phyloP scores from a whole-genome alignment of 495 filamentous ascomycete species.

The Hypomontagnella submonticulosa region DNA sequence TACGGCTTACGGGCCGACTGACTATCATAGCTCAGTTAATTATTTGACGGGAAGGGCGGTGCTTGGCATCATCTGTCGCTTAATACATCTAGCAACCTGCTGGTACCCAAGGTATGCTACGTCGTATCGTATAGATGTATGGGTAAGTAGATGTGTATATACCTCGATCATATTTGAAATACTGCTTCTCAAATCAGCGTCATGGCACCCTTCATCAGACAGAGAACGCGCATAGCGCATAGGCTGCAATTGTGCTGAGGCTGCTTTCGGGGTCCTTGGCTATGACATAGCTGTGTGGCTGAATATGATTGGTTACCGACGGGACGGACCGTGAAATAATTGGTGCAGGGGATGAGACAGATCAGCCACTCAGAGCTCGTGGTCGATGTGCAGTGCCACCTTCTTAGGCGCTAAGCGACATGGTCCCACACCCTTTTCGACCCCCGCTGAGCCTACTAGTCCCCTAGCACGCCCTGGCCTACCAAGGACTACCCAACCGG shows the following conservation, averaged over 20 bases:
- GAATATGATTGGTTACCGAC: constrained; percentile 42
- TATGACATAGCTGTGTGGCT: constrained; percentile 34
- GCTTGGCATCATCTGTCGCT: constrained; percentile 26
- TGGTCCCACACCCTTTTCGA: constrained; percentile 24
- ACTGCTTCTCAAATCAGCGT: constrained; percentile 25
- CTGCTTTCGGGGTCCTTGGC: constrained; percentile 21
- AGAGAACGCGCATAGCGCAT: constrained; percentile 22
- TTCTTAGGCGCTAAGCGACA: constrained; percentile 42
- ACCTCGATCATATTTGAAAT: constrained; percentile 1
- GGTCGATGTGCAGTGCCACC: constrained; percentile 40
- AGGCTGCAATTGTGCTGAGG: constrained; percentile 36
- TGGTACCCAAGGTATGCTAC: constrained; percentile 14
- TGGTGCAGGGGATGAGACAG: constrained; percentile 19
- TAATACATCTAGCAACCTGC: constrained; percentile 1
- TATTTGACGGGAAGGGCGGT: constrained; percentile 20
- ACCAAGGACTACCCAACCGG: constrained; percentile 26
- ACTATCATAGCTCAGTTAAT: neutral
- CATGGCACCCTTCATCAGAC: constrained; percentile 17
- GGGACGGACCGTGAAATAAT: constrained; percentile 25
- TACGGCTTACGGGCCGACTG: constrained; percentile 22
- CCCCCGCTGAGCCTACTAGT: constrained; percentile 36
- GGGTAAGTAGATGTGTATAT: neutral
- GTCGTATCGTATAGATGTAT: neutral
- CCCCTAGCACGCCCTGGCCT: constrained; percentile 6
- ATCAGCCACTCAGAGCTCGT: constrained; percentile 33